Evolutionary conservation across 345 rosid species (phyloP), one percentile per base, ranked within the genome.

Genomic region (Crucihimalaya himalaica): DNA sequence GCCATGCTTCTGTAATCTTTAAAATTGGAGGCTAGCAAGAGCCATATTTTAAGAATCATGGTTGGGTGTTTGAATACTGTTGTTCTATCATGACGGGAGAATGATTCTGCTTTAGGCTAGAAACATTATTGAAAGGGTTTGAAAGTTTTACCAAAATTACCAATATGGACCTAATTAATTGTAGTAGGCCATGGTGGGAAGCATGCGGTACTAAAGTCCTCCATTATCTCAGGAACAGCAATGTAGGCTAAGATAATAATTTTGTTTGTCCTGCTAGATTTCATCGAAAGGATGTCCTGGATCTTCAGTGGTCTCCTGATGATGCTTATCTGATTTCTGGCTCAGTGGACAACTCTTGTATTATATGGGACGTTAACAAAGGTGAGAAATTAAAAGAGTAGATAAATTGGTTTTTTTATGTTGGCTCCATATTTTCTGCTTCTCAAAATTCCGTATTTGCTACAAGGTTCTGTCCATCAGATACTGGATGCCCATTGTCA

Each of bases 281-380:
- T 82, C 99, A 95, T 79, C 89, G 89, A 67, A 95, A 92, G 77
- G 99, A 95, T 76, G 89, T 95, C 43, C 79, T 92, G 64, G 99
- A 92, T 81, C 83, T 95, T 72, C 84, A 92, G 77, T 95, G 99
- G 99, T 95, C 97, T 65, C 72, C 84, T 46, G 92, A 90, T 84
- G 84, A 82, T 70, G 81, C 84, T 29, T 95, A 73, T 83, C 84
- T 95, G 54, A 73, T 95, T 42, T 90, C 98, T 78, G 98, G 99
- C 77, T 92, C 99, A 57, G 99, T 95, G 39, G 99, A 95, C 71
- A 95, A 95, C 83, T 90, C 96, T 69, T 92, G 98, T 80, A 92
- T 95, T 72, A 86, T 95, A 77, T 95, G 99, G 99, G 96, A 95
- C 74, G 81, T 83, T 64, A 92, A 71, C 75, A 95, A 92, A 90